phyloP scores from a whole-genome alignment of 2,329 filamentous ascomycete genomes.

The Fusarium sororula region DNA sequence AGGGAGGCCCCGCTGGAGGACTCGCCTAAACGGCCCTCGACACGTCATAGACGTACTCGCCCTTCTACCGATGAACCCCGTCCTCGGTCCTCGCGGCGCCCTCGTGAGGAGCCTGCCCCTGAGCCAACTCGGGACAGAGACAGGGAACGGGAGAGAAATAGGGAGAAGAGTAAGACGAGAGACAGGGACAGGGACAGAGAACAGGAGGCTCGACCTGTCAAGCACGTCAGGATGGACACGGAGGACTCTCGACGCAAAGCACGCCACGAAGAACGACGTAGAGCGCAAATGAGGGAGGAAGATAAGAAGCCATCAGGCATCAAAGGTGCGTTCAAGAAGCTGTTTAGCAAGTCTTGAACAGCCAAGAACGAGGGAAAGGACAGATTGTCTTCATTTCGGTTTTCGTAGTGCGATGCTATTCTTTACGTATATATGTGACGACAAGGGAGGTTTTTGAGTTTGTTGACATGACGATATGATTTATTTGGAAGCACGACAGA shows the following conservation, averaged over 20 bases:
- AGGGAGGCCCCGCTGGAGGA: slow-evolving; percentile 42
- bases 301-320: slow-evolving; percentile 45
- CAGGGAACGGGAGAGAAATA: slow-evolving; percentile 4
- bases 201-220: slow-evolving; percentile 25
- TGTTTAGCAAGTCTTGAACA: slow-evolving; percentile 40
- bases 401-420: slow-evolving; percentile 36
- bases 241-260: slow-evolving; percentile 49
- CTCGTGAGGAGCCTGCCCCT: slow-evolving; percentile 26
- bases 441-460: slow-evolving; percentile 26
- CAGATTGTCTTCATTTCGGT: slow-evolving; percentile 19
- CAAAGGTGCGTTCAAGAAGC: slow-evolving; percentile 45
- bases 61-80: slow-evolving; percentile 36
- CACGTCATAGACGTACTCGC: slow-evolving; percentile 28
- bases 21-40: slow-evolving; percentile 44
- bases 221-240: slow-evolving; percentile 43
- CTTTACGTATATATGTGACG: slow-evolving; percentile 38
- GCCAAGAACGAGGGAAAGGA: slow-evolving; percentile 9
- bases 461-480: slow-evolving; percentile 18
- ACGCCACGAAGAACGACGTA: slow-evolving; percentile 46
- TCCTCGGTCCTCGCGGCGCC: slow-evolving; percentile 32
- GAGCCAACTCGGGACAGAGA: slow-evolving; percentile 31
- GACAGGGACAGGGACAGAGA: slow-evolving; percentile 6
- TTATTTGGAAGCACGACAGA: slow-evolving; percentile 24
- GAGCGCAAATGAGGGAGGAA: slow-evolving; percentile 44
- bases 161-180: slow-evolving; percentile 17